Base-by-base conservation (phyloP, 2,329 filamentous ascomycete species). In the Trichoderma sp. region DNA sequence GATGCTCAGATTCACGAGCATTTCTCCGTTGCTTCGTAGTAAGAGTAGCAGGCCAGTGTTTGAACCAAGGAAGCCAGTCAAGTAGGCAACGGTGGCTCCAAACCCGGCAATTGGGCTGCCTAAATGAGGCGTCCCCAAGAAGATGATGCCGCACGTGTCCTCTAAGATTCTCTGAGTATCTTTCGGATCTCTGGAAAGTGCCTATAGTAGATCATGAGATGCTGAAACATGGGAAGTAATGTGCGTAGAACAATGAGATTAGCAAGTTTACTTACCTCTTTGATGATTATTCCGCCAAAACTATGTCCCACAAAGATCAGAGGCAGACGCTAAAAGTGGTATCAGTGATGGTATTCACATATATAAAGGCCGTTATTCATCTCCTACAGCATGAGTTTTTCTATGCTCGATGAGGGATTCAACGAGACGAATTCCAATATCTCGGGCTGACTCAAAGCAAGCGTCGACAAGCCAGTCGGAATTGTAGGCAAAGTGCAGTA, bases 221-320 rank as follows among this genome's bases (percentile, higher is more conserved):
- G 60, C 65, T 18, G 71, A 46, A 28, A 69, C 68, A 66, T 37
- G 5, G 8, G 8, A 13, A 24, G 18, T 26, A 51, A 18, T n/a
- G 13, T 32, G 30, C 30, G 30, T 1, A 59, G 6, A 34, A 14
- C 11, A 2, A 10, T n/a, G n/a, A n/a, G n/a, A n/a, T n/a, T n/a
- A n/a, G n/a, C n/a, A n/a, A n/a, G n/a, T n/a, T n/a, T n/a, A n/a
- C 46, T 13, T 32, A 67, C 52, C 30, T 74, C 54, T 21, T 74
- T 74, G 5, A 74, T 72, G 21, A 74, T 69, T 7, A 74, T 73
- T 2, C 72, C 72, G 1, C 72, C 73, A n/a, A 74, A 70, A 11
- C 73, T 74, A 6, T 74, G 71, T 5, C 72, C 71, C 1, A 74
- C 69, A 32, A 75, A 75, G 13, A 74, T 68, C 5, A 73, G 69